Base-by-base conservation (phyloP, 169 alveolate species). In the Eimeria praecox region DNA sequence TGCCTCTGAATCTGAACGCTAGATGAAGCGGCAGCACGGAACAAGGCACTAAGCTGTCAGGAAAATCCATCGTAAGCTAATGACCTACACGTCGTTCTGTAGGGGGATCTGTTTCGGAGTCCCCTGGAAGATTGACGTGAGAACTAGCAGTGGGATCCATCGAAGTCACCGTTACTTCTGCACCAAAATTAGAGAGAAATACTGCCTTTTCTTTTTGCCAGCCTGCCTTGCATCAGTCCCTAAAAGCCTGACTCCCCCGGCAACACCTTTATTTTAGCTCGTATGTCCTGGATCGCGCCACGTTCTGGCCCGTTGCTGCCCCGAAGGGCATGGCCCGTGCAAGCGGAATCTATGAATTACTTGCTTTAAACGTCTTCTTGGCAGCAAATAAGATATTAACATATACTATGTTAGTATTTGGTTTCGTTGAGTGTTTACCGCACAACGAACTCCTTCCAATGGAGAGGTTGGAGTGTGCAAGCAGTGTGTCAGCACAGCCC, bases 91-190 rank as follows among this genome's bases (percentile, higher is more conserved):
- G 38, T 5, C 8, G 88, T 8, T 46, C 88, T 30, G 88, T 78
- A 78, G 66, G 30, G 42, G 59, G 66, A 27, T 78, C 88, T 78
- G 64, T 46, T n/a, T 46, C 88, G 2, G 88, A 78, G 69, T n/a
- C 64, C 64, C 64, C 64, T 12, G 66, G 38, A 44, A 27, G 88
- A 44, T n/a, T 46, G 66, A 30, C 64, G 24, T 42, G 40, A 22
- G 88, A 49, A 30, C 66, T n/a, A 16, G 44, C 46, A 27, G 30
- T 42, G 42, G 88, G 66, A 78, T 78, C 88, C 88, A 78, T 78
- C 88, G 88, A 44, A 78, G 66, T 62, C 88, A 42, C 46, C 40
- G 24, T 44, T 24, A 30, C 59, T 78, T 40, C 64, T 16, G 64
- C 52, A 27, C 64, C 52, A 16, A 78, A 44, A 49, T 18, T 33